Evolutionary conservation across 2,329 filamentous ascomycete species (phyloP), one percentile per base, ranked within the genome.

Genomic region (Colletotrichum viniferum): DNA sequence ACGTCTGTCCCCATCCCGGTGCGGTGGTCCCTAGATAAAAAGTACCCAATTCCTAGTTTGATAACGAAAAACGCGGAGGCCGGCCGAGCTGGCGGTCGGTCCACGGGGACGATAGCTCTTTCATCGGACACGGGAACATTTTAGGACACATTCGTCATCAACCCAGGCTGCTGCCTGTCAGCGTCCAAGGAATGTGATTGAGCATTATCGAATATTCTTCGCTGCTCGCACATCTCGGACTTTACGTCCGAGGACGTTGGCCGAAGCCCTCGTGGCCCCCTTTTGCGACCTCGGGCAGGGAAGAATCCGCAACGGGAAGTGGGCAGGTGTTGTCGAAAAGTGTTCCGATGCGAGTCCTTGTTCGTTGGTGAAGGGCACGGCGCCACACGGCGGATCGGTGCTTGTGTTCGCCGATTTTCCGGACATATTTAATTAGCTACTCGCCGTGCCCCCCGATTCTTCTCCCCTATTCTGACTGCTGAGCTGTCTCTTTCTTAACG

Each of bases 381-480:
- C 28, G 26, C 24, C 14, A 34, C 34, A 73, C 62, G 69, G 73
- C 21, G 34, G 4, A 48, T 76, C 73, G 73, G 73, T 34, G 69
- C 63, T 73, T 76, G 28, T 21, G 64, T 21, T 73, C 13, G 43
- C 73, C 73, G 73, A 69, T 5, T 21, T 21, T 30, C 16, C 69
- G 38, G 70, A 36, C 32, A 12, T 28, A 52, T 58, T 62, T 62
- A 30, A 24, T 70, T 64, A 64, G 48, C 65, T 30, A 64, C 43
- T 34, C 14, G 30, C 70, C 56, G 56, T 55, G 7, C 30, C 64
- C 63, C 70, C 56, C 56, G 24, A 24, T 30, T 69, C n/a, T 12
- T 28, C 21, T 60, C 26, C 55, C 48, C 66, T 32, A 30, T 28
- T 52, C 32, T 61, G 14, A n/a, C n/a, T 21, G 21, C 24, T 62